Evolutionary conservation across 2,329 filamentous ascomycete genomes (phyloP), one percentile per base, ranked within the genome.

Genomic region (Xylariaceae sp.): DNA sequence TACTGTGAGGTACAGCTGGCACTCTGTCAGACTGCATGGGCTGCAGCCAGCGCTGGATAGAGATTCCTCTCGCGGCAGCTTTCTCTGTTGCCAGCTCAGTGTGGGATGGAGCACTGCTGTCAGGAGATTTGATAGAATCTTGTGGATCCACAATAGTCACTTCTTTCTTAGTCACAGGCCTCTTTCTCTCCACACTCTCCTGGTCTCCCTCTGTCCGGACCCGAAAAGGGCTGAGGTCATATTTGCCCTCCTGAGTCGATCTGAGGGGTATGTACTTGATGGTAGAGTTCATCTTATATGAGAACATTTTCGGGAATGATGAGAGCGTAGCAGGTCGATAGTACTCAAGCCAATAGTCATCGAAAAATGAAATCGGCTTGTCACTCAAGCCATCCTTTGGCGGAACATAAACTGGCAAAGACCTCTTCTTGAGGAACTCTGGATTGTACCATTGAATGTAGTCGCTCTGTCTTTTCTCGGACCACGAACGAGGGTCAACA

Each of bases 321-420:
- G 94, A 96, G 1, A 97, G 74, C 0, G 89, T 89, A 7, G 89
- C 80, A 0, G 94, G 94, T 13, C 92, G 85, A 67, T 99, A 99
- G 69, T 97, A 97, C 68, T 99, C 94, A 7, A 94, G 77, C 94
- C 94, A 99, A 70, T 96, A 99, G 69, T 97, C 91, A 66, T 97
- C 93, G 54, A 90, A 90, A 54, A 81, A 83, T 3, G 78, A 73
- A 3, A 88, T 71, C 6, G 75, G 74, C 55, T 75, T 78, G 28
- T 68, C 66, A 12, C 60, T 59, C 7, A 66, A 59, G 18, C 74
- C 69, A 34, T 70, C 67, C 3, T 71, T 72, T 36, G 69, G 62
- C 55, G 62, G 68, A 6, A 71, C 66, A 31, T 68, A 70, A 11
- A 78, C 76, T 5, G 85, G 84, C 41, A 88, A 71, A 12, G 72